Conservation (phyloP, 768 basidiomycete species). For the Pleurotus eryngii region DNA sequence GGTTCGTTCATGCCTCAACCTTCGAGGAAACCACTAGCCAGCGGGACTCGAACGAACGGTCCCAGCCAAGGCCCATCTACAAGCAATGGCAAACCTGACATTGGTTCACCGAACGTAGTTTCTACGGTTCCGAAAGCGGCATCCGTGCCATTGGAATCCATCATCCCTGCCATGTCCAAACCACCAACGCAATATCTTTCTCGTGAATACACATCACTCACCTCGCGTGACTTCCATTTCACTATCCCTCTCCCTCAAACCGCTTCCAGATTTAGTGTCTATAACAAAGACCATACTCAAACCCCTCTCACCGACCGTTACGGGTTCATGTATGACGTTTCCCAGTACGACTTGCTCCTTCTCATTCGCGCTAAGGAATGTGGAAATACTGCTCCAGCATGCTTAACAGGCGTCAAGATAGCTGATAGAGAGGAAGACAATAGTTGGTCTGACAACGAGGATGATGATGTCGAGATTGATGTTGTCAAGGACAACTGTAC, state of each 20-base stretch:
- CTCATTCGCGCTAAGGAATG: slow-evolving; percentile 72
- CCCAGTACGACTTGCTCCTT: slow-evolving; percentile 75
- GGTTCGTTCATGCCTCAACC: slow-evolving; percentile 56
- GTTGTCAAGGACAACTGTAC: slow-evolving; percentile 46
- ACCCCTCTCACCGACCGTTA: slow-evolving; percentile 79
- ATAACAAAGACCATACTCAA: slow-evolving; percentile 48
- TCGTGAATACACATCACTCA: slow-evolving; percentile 68
- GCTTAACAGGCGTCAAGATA: slow-evolving; percentile 83
- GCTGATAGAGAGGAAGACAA: slow-evolving; percentile 80
- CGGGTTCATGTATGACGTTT: slow-evolving; percentile 88
- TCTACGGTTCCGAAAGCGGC: slow-evolving; percentile 24
- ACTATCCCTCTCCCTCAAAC: slow-evolving; percentile 58
- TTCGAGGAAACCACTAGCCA: slow-evolving; percentile 36
- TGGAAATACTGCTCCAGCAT: slow-evolving; percentile 74
- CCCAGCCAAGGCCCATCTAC: slow-evolving; percentile 17
- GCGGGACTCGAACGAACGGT: slow-evolving; percentile 13
- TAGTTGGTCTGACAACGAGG: slow-evolving; percentile 70
- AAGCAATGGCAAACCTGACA: slow-evolving; percentile 29
- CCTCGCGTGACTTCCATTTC: slow-evolving; percentile 72
- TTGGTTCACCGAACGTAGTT: slow-evolving; percentile 10
- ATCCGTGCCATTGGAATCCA: slow-evolving; percentile 74
- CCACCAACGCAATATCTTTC: slow-evolving; percentile 85
- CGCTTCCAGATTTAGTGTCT: slow-evolving; percentile 50
- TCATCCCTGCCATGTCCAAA: slow-evolving; percentile 75
- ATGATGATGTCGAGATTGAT: slow-evolving; percentile 38